phyloP scores from a whole-genome alignment of 768 basidiomycete genomes.

The Mycena latifolia region DNA sequence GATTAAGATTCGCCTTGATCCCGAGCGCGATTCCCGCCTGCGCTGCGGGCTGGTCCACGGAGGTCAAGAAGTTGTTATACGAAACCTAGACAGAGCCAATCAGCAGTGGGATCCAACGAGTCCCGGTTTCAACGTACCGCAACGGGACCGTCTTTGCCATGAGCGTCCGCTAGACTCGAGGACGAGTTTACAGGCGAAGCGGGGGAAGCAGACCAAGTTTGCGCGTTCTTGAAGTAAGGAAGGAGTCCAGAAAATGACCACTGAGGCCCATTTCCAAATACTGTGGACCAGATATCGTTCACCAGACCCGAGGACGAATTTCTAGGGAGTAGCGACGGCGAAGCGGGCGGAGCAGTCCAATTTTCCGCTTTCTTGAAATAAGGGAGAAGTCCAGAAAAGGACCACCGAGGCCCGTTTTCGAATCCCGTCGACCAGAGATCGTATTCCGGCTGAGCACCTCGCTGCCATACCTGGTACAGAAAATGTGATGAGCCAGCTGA shows the following conservation, averaged over 20 bases:
- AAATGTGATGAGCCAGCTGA: not conserved
- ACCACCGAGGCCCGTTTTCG: not conserved
- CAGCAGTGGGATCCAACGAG: too few species aligned
- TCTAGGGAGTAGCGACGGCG: not conserved
- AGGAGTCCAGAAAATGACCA: too few species aligned
- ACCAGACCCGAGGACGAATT: too few species aligned
- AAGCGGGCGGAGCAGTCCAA: not conserved
- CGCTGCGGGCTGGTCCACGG: not conserved
- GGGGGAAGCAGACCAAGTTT: too few species aligned
- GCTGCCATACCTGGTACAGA: not conserved
- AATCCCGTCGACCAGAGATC: conserved; percentile 3
- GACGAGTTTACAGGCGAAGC: too few species aligned
- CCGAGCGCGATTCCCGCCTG: not conserved
- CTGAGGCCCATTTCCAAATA: too few species aligned
- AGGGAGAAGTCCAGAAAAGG: not conserved
- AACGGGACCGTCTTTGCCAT: not conserved
- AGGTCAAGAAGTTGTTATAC: not conserved
- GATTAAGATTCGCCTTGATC: not conserved
- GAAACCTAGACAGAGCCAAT: not conserved
- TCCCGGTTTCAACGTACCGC: not conserved
- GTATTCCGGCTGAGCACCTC: not conserved
- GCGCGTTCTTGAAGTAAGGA: too few species aligned
- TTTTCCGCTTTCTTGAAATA: conserved; percentile 2
- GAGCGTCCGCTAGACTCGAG: not conserved
- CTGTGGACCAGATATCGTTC: too few species aligned